Base-by-base conservation (phyloP, 169 alveolate species). In the Eimeria acervulina region DNA sequence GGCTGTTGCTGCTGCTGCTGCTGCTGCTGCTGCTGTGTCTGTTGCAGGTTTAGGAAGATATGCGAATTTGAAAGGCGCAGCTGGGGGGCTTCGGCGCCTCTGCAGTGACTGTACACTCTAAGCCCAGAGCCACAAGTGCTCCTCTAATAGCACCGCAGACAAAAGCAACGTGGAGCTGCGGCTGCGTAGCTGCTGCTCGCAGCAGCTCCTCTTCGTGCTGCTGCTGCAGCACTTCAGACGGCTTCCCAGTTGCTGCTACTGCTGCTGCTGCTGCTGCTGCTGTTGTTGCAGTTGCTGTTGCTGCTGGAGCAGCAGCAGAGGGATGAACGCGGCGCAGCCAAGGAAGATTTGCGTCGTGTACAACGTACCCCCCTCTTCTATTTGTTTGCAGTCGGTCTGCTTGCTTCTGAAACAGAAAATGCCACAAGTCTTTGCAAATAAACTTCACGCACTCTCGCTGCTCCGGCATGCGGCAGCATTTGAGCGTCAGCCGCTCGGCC, bases 331-430 rank as follows among this genome's bases (percentile, higher is more conserved):
- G 76, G 63, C 92, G 47, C 33, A 96, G 96, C 97, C 97, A 96
- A 26, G 96, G 88, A 19, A 95, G 76, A 33, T 78, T 80, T 84
- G 91, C 89, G 90, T 96, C 97, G 33, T 94, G 94, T 15, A 96
- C 94, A 8, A 96, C 97, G 84, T 96, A 96, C 1, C 97, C 97
- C 28, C 97, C 97, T 40, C 96, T 87, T 63, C 96, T 87, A 52
- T 97, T 96, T 19, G 98, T 97, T 42, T 97, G 96, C 66, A 97
- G 83, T 36, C 98, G 83, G 85, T 97, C 98, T n/a, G 98, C 98
- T 47, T 97, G 98, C 51, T 97, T 97, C 55, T 91, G 95, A 42
- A 97, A 97, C 55, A 97, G 88, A 70, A 96, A 59, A 23, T 88
- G 93, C 98, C 98, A 97, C 36, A 97, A 55, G 21, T 97, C 97